Conservation (phyloP, 225 moss, liverwort and hornwort genomes). For the Lunularia cruciata region DNA sequence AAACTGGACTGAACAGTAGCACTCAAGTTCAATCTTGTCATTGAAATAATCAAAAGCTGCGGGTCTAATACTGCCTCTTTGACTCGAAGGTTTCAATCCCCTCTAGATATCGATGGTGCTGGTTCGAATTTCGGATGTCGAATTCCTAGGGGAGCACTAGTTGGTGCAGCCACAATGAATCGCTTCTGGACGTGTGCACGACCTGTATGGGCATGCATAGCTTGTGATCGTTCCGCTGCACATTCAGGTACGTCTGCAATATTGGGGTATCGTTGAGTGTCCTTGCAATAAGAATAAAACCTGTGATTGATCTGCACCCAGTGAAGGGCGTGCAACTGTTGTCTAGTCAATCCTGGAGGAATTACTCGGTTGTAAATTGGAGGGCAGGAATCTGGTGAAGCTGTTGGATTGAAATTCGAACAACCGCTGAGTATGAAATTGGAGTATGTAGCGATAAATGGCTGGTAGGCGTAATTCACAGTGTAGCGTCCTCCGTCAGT, state of each 20-base stretch:
- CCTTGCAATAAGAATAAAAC: constrained; percentile 81
- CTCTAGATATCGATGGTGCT: too few relatives aligned
- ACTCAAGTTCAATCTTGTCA: too few relatives aligned
- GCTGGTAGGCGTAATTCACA: constrained; percentile 74
- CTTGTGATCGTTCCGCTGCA: constrained; percentile 32
- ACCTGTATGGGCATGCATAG: neutral
- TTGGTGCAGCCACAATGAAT: neutral
- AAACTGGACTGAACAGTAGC: too few relatives aligned
- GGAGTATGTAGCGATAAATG: constrained; percentile 69
- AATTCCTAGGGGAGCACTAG: neutral
- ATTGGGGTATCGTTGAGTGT: constrained; percentile 60
- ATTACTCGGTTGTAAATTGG: constrained; percentile 41
- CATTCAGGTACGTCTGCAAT: constrained; percentile 51
- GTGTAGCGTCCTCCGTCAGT: constrained; percentile 83
- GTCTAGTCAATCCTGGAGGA: constrained; percentile 57
- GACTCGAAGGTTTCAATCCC: too few relatives aligned
- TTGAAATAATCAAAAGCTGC: too few relatives aligned
- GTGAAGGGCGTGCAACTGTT: constrained; percentile 63
- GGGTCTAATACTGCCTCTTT: too few relatives aligned
- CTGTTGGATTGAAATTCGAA: constrained; percentile 46
- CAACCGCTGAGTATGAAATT: constrained; percentile 76
- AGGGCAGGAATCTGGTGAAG: constrained; percentile 34
- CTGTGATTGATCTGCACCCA: constrained; percentile 80
- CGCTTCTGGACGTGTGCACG: neutral
- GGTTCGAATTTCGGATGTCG: neutral